These are phyloP conservation scores for Syzygium jambos DNA, from an alignment of 345 rosid genomes.

Conservation along the genomic window DNA sequence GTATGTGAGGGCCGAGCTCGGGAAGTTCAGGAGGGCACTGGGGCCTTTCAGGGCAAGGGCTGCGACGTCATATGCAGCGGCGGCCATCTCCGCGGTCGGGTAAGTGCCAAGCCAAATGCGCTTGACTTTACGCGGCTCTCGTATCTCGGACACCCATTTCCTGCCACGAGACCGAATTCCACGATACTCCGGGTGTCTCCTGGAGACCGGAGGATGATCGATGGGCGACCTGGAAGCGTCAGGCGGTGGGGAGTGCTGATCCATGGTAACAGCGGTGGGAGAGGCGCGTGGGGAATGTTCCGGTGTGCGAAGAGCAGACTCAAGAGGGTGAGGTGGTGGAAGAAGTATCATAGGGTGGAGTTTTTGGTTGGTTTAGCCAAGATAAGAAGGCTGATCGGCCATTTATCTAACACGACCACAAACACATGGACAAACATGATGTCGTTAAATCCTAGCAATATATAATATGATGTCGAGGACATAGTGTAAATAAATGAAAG, in stretches of 20 bases:
- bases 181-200: slow-evolving; percentile 36
- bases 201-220: slow-evolving; percentile 1
- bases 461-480: background rate
- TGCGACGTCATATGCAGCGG: slow-evolving; percentile 81
- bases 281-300: background rate
- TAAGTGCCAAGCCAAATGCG: slow-evolving; percentile 95
- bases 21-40: slow-evolving; percentile 65
- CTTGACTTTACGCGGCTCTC: slow-evolving; percentile 70
- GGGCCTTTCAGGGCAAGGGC: slow-evolving; percentile 72
- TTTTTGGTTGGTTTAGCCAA: background rate
- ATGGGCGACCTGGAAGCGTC: background rate
- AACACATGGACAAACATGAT: background rate
- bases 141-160: slow-evolving; percentile 92
- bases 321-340: background rate
- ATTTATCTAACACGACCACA: background rate
- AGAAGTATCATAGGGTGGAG: background rate
- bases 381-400: background rate
- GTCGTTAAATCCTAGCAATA: background rate
- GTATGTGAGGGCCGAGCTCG: slow-evolving; percentile 29
- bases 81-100: slow-evolving; percentile 80
- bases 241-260: background rate
- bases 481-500: background rate
- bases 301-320: background rate
- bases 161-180: slow-evolving; percentile 72
- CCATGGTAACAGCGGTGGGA: background rate